phyloP scores from a whole-genome alignment of 768 basidiomycete genomes.

The Boletus rubropictus region DNA sequence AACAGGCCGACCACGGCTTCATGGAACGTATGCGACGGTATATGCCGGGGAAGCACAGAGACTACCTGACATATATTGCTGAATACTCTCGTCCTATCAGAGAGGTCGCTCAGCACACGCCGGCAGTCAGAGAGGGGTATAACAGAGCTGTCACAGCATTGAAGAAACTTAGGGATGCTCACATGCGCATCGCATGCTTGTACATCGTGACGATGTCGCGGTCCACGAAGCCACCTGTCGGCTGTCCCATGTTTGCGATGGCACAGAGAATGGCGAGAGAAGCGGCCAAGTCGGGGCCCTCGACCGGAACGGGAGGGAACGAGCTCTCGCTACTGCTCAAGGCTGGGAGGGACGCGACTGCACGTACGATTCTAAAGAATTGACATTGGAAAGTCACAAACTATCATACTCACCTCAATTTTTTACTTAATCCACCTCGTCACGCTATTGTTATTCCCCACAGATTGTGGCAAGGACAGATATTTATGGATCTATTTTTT shows the following conservation, averaged over 20 bases:
- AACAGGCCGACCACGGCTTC: constrained; percentile 66
- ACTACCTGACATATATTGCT: constrained; percentile 70
- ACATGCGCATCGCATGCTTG: constrained; percentile 83
- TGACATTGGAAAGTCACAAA: constrained; percentile 3
- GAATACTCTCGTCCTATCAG: constrained; percentile 56
- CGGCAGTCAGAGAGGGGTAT: constrained; percentile 66
- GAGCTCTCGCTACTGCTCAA: constrained; percentile 78
- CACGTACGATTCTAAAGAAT: constrained; percentile 48
- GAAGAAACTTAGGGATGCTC: constrained; percentile 78
- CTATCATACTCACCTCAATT: constrained; percentile 10
- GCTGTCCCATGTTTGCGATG: constrained; percentile 53
- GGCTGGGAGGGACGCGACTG: constrained; percentile 83
- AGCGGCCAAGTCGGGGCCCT: constrained; percentile 43
- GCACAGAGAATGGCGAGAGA: constrained; percentile 42
- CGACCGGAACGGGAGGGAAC: constrained; percentile 87
- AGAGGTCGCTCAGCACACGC: constrained; percentile 50
- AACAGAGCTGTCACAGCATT: constrained; percentile 72
- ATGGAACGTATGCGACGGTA: constrained; percentile 92
- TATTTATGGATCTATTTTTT: constrained; percentile 27
- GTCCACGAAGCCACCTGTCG: constrained; percentile 42
- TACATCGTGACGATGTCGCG: constrained; percentile 86
- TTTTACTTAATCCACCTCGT: constrained; percentile 1
- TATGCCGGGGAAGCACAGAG: constrained; percentile 90
- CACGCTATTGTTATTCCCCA: not conserved
- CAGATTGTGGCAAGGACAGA: not conserved